A percentile compares a stretch with the other conserved stretches of the same genome.
phyloP scores from a whole-genome alignment of 768 basidiomycete species.

The Tricholoma sp. region DNA sequence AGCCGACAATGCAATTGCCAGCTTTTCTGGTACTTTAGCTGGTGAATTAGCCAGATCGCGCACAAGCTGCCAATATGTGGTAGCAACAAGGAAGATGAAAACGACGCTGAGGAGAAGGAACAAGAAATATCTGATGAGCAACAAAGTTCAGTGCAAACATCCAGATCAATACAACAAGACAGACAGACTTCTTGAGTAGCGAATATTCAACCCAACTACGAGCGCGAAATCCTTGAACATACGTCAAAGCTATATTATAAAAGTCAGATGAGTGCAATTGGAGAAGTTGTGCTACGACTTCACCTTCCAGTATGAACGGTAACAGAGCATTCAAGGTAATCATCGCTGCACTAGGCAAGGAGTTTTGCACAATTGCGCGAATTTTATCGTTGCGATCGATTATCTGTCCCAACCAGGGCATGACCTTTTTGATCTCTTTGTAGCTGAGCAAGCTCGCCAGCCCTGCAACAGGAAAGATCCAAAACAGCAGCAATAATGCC shows the following conservation, averaged over 20 bases:
- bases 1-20: conserved; percentile 77
- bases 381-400: conserved; percentile 81
- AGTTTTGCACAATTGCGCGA: conserved; percentile 89
- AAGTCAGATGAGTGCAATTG: background rate
- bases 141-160: conserved; percentile 2
- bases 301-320: conserved; percentile 88
- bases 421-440: conserved; percentile 84
- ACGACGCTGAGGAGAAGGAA: conserved; percentile 91
- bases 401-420: conserved; percentile 82
- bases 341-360: conserved; percentile 86
- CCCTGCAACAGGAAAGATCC: conserved; percentile 87
- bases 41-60: conserved; percentile 91
- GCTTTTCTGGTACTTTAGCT: conserved; percentile 88
- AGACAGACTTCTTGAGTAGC: conserved; percentile 77
- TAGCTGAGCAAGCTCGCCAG: conserved; percentile 88
- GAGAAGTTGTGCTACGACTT: conserved; percentile 7
- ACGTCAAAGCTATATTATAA: conserved; percentile 54
- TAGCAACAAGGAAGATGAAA: conserved; percentile 89
- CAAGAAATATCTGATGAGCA: conserved; percentile 71
- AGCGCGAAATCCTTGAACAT: conserved; percentile 86
- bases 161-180: background rate
- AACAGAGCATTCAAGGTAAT: conserved; percentile 84
- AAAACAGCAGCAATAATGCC: conserved; percentile 76
- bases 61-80: conserved; percentile 88
- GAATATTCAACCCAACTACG: conserved; percentile 94